Conservation (phyloP, 225 moss, liverwort and hornwort species). For the Polytrichum commune region DNA sequence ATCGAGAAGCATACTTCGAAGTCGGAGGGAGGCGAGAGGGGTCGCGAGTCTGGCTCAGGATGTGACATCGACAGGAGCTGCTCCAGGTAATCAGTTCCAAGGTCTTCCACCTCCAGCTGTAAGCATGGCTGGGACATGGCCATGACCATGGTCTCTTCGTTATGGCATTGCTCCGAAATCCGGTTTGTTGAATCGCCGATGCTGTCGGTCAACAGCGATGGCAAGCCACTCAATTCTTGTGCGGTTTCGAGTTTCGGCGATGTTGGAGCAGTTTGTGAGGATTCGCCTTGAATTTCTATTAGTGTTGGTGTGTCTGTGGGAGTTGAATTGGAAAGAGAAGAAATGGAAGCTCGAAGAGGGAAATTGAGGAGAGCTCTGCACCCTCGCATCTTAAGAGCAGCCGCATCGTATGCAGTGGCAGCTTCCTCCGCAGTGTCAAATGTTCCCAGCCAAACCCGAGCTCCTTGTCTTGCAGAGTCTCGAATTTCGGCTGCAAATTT, state of each 20-base stretch:
- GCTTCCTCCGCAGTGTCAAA: conserved; percentile 53
- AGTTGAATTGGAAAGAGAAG: conserved; percentile 23
- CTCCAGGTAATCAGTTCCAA: neutral
- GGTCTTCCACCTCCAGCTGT: neutral
- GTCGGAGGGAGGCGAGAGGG: neutral
- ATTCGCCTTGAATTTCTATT: too few relatives aligned
- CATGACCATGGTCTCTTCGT: neutral
- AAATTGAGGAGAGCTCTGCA: conserved; percentile 52
- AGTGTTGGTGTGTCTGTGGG: conserved; percentile 5
- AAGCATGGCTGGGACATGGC: neutral
- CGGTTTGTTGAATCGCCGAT: neutral
- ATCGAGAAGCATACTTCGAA: neutral
- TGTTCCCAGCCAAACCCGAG: conserved; percentile 52
- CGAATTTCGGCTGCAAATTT: conserved; percentile 52
- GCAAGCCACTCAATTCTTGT: neutral
- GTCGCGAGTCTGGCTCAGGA: neutral
- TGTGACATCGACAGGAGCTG: neutral
- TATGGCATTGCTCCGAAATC: neutral
- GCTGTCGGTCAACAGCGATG: neutral
- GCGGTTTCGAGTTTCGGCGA: neutral
- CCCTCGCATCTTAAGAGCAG: conserved; percentile 46
- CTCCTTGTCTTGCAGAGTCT: conserved; percentile 27
- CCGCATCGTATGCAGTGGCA: conserved; percentile 45
- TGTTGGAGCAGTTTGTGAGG: neutral
- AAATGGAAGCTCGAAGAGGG: conserved; percentile 28